Conservation (phyloP, 768 basidiomycete genomes). For the Hericium rajendrae region DNA sequence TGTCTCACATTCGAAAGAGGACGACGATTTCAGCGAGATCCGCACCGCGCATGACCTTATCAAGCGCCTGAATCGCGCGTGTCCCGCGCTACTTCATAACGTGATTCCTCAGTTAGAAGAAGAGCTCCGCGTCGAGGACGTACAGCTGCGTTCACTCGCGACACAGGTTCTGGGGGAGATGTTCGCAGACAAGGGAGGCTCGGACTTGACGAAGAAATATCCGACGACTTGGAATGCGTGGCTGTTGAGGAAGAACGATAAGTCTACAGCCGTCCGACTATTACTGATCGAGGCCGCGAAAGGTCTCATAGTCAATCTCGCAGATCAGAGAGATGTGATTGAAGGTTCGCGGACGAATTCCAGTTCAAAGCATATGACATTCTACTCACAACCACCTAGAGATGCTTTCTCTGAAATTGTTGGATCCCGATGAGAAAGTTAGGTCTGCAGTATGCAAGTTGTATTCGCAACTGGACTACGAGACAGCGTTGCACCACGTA, state of each 20-base stretch:
- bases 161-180: conserved; percentile 85
- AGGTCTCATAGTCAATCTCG: conserved; percentile 51
- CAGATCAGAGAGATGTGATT: conserved; percentile 58
- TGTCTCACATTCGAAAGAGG: conserved; percentile 38
- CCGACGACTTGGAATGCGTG: conserved; percentile 81
- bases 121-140: conserved; percentile 71
- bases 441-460: conserved; percentile 76
- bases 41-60: conserved; percentile 77
- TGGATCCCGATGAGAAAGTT: conserved; percentile 88
- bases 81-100: conserved; percentile 74
- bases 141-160: conserved; percentile 65
- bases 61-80: conserved; percentile 69
- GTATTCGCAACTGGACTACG: conserved; percentile 82
- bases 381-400: conserved; percentile 27
- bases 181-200: conserved; percentile 69
- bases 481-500: conserved; percentile 79
- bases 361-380: too few species aligned
- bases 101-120: conserved; percentile 92
- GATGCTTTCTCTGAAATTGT: conserved; percentile 50
- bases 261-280: conserved; percentile 56
- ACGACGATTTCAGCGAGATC: conserved; percentile 62
- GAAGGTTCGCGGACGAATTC: conserved; percentile 45
- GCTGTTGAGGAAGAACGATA: conserved; percentile 74
- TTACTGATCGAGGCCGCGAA: conserved; percentile 67
- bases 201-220: conserved; percentile 71